These are phyloP conservation scores for Pseudopyrenochaeta lycopersici DNA, from an alignment of 2,329 filamentous ascomycete species.

Conservation along the genomic window DNA sequence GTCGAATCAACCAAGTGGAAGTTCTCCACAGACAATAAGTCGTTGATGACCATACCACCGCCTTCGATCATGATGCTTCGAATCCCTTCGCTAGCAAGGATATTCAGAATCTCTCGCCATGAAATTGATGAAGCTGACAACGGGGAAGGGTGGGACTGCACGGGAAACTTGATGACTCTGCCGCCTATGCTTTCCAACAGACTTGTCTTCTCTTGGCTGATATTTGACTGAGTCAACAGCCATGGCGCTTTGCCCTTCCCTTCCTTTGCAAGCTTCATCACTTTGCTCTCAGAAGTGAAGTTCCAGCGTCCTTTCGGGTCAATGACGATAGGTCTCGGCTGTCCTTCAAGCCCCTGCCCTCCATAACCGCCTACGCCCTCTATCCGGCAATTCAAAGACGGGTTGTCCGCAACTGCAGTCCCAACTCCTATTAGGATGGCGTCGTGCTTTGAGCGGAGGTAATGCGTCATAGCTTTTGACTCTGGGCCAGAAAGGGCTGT, in stretches of 20 bases:
- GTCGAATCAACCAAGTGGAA: constrained; percentile 75
- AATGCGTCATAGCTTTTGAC: constrained; percentile 93
- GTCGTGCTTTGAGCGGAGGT: constrained; percentile 81
- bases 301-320: constrained; percentile 82
- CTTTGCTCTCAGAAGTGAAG: constrained; percentile 66
- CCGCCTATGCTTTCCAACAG: constrained; percentile 41
- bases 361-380: constrained; percentile 67
- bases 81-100: constrained; percentile 68
- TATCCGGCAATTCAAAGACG: constrained; percentile 83
- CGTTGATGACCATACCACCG: constrained; percentile 82
- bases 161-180: constrained; percentile 17
- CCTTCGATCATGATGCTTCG: constrained; percentile 92
- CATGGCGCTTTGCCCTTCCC: constrained; percentile 77
- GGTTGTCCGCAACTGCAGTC: constrained; percentile 85
- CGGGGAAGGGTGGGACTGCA: background rate
- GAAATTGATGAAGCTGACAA: constrained; percentile 1
- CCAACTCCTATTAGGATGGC: constrained; percentile 87
- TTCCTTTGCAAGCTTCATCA: constrained; percentile 70
- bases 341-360: constrained; percentile 61
- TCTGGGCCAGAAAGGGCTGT: constrained; percentile 83
- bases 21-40: constrained; percentile 72
- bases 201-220: constrained; percentile 39
- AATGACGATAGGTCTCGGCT: constrained; percentile 83
- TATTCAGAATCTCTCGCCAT: constrained; percentile 72
- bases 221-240: constrained; percentile 59